phyloP scores from a whole-genome alignment of 345 rosid species.

The Mangifera indica region DNA sequence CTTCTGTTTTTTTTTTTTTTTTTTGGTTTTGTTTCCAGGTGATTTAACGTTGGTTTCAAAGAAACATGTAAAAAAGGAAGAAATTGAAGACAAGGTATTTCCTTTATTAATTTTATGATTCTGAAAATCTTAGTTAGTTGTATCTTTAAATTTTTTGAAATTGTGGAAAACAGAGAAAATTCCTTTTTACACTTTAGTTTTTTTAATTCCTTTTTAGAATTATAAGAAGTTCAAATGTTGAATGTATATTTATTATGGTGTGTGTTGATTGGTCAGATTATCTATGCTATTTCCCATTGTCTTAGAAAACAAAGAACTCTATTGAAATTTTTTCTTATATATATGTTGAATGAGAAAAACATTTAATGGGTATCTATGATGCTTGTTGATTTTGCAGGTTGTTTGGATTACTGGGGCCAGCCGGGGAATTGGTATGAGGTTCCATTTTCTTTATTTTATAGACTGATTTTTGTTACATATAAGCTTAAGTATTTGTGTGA shows the following conservation, averaged over 20 bases:
- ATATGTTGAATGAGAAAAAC: neutral
- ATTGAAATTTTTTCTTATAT: neutral
- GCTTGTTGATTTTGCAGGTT: slow-evolving; percentile 44
- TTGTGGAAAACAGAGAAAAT: no score
- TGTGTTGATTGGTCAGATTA: no score
- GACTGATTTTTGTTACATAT: neutral
- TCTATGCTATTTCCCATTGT: no score
- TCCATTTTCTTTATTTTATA: neutral
- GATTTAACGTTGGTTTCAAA: slow-evolving; percentile 72
- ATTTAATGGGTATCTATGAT: neutral
- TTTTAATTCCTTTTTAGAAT: neutral
- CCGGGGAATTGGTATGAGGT: slow-evolving; percentile 79
- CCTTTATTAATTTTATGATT: neutral
- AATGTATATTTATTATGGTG: neutral
- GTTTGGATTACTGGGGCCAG: slow-evolving; percentile 97
- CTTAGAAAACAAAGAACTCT: no score
- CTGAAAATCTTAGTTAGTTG: neutral
- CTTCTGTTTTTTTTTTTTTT: neutral
- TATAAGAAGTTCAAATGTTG: neutral
- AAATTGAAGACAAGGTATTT: slow-evolving; percentile 74
- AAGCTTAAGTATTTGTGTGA: neutral
- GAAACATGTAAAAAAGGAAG: slow-evolving; percentile 67
- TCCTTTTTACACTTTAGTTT: neutral
- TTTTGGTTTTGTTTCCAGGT: slow-evolving; percentile 37
- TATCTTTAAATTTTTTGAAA: no score